phyloP scores from a whole-genome alignment of 2,329 filamentous ascomycete species.

The Colletotrichum lupini region DNA sequence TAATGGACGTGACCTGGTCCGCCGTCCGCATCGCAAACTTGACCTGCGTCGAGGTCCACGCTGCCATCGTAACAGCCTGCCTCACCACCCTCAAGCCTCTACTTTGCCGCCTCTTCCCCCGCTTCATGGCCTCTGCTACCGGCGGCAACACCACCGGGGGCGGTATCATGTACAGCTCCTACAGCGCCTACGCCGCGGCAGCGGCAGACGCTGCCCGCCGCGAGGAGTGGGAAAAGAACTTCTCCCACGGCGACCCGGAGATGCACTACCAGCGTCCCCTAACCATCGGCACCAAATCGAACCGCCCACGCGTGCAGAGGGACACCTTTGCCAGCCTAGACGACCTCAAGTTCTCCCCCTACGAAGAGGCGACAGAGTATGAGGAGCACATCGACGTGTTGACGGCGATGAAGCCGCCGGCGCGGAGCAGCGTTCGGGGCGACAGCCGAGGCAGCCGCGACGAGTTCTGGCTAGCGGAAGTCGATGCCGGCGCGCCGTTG shows the following conservation, averaged over 20 bases:
- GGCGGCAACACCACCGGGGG: not conserved
- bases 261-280: constrained; percentile 32
- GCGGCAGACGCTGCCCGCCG: constrained; percentile 12
- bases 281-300: constrained; percentile 37
- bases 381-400: not conserved
- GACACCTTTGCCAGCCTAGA: constrained; percentile 23
- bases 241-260: constrained; percentile 12
- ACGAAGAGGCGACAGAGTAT: constrained; percentile 1
- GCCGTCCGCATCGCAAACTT: constrained; percentile 45
- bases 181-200: not conserved
- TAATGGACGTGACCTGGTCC: constrained; percentile 43
- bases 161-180: not conserved
- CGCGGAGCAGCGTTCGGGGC: not conserved
- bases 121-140: constrained; percentile 3
- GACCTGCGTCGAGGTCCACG: constrained; percentile 49
- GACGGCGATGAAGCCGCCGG: constrained; percentile 7
- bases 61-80: constrained; percentile 49
- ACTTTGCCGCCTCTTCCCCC: constrained; percentile 47
- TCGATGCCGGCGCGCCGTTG: constrained; percentile 11
- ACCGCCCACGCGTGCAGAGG: not conserved
- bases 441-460: not conserved
- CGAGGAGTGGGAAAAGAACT: constrained; percentile 31
- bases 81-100: constrained; percentile 52
- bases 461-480: constrained; percentile 22
- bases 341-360: not conserved